A percentile compares a stretch with the other conserved stretches of the same genome.
phyloP scores from a whole-genome alignment of 306 rosid genomes.

The Cyclanthera cordifolia region DNA sequence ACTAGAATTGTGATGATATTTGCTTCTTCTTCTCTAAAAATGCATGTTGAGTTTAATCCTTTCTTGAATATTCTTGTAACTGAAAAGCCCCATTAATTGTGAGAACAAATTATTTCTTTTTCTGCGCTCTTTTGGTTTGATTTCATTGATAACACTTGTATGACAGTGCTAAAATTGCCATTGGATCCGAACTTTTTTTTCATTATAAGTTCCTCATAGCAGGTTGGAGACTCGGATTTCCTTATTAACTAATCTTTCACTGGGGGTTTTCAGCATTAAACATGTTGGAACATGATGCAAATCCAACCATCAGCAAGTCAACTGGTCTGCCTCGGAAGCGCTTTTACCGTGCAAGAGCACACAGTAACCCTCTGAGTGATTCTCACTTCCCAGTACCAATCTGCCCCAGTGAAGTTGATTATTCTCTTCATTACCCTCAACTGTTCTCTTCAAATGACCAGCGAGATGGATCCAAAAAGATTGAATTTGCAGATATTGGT shows the following conservation, averaged over 20 bases:
- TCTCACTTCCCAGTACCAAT: slow-evolving; percentile 86
- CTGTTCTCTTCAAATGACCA: slow-evolving; percentile 35
- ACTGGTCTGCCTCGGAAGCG: slow-evolving; percentile 94
- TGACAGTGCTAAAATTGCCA: not conserved
- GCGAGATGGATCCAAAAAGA: slow-evolving; percentile 32
- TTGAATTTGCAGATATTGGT: slow-evolving; percentile 88
- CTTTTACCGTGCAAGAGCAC: slow-evolving; percentile 93
- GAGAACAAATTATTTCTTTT: not conserved
- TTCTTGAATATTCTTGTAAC: not conserved
- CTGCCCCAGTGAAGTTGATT: slow-evolving; percentile 60
- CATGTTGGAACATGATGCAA: slow-evolving; percentile 46
- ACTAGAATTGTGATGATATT: not conserved
- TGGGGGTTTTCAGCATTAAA: slow-evolving; percentile 15
- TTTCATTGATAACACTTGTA: not conserved
- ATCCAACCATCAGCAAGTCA: slow-evolving; percentile 58
- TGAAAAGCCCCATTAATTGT: not conserved
- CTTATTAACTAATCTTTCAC: not conserved
- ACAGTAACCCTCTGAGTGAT: slow-evolving; percentile 93
- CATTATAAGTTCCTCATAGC: not conserved
- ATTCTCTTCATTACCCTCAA: slow-evolving; percentile 68
- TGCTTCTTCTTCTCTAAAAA: not conserved
- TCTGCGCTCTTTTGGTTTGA: not conserved
- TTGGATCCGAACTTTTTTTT: not conserved
- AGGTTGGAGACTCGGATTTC: not conserved
- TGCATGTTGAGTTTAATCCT: not conserved